Evolutionary conservation across 176 grass and related monocot genomes (phyloP).

Genomic region (Stipa capillata): DNA sequence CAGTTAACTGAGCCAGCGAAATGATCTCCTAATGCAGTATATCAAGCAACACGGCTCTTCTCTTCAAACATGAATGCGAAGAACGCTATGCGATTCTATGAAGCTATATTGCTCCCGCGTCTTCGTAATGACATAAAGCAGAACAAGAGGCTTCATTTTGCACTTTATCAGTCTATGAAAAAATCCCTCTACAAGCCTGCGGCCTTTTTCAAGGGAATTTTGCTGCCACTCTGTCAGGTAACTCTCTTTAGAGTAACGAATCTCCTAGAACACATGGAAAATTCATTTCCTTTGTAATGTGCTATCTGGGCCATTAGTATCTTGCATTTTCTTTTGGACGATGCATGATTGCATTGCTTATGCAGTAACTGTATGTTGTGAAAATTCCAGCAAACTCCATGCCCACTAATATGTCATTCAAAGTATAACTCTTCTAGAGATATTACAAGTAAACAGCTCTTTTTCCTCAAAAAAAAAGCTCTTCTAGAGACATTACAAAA

Average conservation of each 20-base stretch:
- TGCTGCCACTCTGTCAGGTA: slow-evolving; percentile 95
- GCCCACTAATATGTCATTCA: background rate
- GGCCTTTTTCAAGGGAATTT: slow-evolving; percentile 83
- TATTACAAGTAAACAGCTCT: no score
- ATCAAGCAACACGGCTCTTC: slow-evolving; percentile 85
- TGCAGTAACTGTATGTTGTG: background rate
- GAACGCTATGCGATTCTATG: slow-evolving; percentile 62
- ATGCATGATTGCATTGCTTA: background rate
- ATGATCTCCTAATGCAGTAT: slow-evolving; percentile 90
- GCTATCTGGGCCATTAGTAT: background rate
- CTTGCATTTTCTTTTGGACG: background rate
- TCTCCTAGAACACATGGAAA: background rate
- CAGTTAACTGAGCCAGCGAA: slow-evolving; percentile 80
- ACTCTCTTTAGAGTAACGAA: background rate
- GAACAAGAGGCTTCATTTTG: slow-evolving; percentile 87
- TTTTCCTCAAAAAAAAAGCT: no score
- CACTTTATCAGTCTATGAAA: slow-evolving; percentile 74
- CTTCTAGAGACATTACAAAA: no score
- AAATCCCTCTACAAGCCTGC: slow-evolving; percentile 83
- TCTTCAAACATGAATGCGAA: slow-evolving; percentile 80
- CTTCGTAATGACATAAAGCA: slow-evolving; percentile 76
- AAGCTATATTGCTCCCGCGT: slow-evolving; percentile 68
- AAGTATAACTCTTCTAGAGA: no score
- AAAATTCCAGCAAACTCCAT: background rate
- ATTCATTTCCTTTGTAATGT: background rate